Base-by-base conservation (phyloP, 192 early-diverging fungal genomes). In the Rhizophagus prolifer region DNA sequence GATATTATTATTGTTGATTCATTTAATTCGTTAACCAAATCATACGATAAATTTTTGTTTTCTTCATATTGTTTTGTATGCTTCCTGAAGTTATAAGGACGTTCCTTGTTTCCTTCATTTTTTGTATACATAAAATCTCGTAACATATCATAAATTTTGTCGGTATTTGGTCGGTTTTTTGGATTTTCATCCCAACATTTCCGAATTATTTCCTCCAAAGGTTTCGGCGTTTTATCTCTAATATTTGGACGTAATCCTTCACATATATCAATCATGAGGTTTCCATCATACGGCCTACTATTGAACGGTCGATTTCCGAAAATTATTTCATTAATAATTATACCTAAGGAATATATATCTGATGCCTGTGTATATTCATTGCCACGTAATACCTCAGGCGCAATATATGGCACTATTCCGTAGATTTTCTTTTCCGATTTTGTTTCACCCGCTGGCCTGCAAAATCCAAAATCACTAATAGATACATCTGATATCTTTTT, bases 251-350 rank as follows among this genome's bases (percentile, higher is more conserved):
- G 30, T 13, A 30, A 21, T 68, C 30, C 66, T n/a, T 41, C 21
- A 10, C 23, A 68, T 14, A 68, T 68, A 0, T 41, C 30, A 3
- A 68, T 2, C 4, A 16, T 16, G 23, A 68, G 14, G 13, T 19
- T 0, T 19, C 2, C 14, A 68, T 68, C 30, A 16, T 38, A 30
- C 28, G 66, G 4, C 30, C 9, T 1, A 68, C 30, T 68, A 38
- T 23, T 30, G 28, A 80, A 83, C 2, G 77, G 79, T 19, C 76
- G 76, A 19, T 78, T 36, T 63, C 82, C 82, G 28, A 76, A 81
- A 31, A 77, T 79, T 19, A 83, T 41, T 26, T 83, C 82, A 79
- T 79, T 80, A 69, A 83, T 80, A 62, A 83, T 80, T 58, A 83
- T 79, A 16, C 82, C 79, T 19, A 83, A 70, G 58, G 77, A 79